Conservation (phyloP, 2,329 filamentous ascomycete genomes). For the Microsporum ferrugineum region DNA sequence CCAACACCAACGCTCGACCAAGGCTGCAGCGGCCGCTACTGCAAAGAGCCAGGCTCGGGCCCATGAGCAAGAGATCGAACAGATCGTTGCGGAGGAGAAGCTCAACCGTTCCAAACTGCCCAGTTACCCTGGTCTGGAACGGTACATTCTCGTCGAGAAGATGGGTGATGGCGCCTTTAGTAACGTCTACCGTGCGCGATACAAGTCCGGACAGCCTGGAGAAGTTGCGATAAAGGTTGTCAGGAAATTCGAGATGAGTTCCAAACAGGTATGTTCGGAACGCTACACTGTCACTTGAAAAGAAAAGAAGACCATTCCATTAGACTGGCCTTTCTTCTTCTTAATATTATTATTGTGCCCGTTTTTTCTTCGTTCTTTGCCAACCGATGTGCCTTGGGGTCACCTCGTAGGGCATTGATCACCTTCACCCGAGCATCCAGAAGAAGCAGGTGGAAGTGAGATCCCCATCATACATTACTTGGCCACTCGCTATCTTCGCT, state of each 20-base stretch:
- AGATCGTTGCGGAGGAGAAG: constrained; percentile 84
- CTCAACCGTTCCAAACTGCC: constrained; percentile 77
- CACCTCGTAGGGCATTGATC: constrained; percentile 67
- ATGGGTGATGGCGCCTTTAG: constrained; percentile 99
- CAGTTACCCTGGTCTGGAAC: constrained; percentile 68
- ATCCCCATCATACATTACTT: constrained; percentile 31
- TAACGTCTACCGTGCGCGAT: constrained; percentile 87
- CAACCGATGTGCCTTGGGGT: constrained; percentile 5
- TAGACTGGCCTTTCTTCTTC: background rate
- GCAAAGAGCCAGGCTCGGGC: constrained; percentile 28
- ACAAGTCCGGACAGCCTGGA: constrained; percentile 53
- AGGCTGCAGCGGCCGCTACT: constrained; percentile 33
- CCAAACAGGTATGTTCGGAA: constrained; percentile 69
- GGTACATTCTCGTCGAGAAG: constrained; percentile 83
- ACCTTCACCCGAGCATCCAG: constrained; percentile 93
- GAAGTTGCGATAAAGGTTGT: constrained; percentile 98
- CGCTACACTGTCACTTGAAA: constrained; percentile 12
- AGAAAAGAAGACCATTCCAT: background rate
- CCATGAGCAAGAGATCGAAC: constrained; percentile 57
- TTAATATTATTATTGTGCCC: constrained; percentile 9
- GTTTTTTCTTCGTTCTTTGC: constrained; percentile 11
- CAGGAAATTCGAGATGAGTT: constrained; percentile 98
- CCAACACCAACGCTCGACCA: constrained; percentile 38
- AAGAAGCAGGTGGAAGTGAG: constrained; percentile 84
- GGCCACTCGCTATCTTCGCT: constrained; percentile 18